Evolutionary conservation across 495 filamentous ascomycete genomes (phyloP), one percentile per base, ranked within the genome.

Genomic region (Barbatosphaeria neglecta): DNA sequence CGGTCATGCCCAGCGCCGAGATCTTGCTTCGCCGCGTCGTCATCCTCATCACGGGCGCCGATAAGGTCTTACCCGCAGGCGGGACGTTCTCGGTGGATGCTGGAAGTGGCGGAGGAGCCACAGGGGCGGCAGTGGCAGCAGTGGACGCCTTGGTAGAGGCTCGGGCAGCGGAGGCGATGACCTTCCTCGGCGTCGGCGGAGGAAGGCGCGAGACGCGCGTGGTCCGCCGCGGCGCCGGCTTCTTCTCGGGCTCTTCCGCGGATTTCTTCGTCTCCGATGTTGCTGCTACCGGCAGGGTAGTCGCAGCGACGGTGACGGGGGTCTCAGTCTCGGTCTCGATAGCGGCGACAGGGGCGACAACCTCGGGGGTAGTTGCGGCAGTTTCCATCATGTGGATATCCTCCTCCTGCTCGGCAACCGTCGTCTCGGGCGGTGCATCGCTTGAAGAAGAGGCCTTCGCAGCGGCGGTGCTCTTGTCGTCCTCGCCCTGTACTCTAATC

Each of bases 1-100:
- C 57, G n/a, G 55, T 53, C 61, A 64, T 61, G 10, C 57, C 59
- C 48, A 65, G 20, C 37, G 47, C 55, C 25, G 55, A 47, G 41
- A 63, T 50, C 45, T 50, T 47, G 17, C 53, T 47, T 33, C 56
- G 44, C n/a, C 58, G 47, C 17, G 59, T 56, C 1, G 52, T 52
- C 56, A 52, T 58, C 0, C 33, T 19, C 19, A 43, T 6, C 0
- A 33, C 24, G 7, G 47, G 17, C 10, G 47, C 22, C 10, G 31
- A 35, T n/a, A 35, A n/a, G 31, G 50, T 28, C 18, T 43, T 51
- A 8, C 20, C 41, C 17, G 22, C 41, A 5, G 41, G 5, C 2
- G 47, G n/a, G 3, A 41, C 3, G 31, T n/a, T n/a, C n/a, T n/a
- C n/a, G n/a, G n/a, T n/a, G n/a, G n/a, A n/a, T n/a, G n/a, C n/a